A percentile compares a stretch with the other conserved stretches of the same genome.
phyloP scores from a whole-genome alignment of 2,329 filamentous ascomycete genomes.

The Parastagonospora avenae region DNA sequence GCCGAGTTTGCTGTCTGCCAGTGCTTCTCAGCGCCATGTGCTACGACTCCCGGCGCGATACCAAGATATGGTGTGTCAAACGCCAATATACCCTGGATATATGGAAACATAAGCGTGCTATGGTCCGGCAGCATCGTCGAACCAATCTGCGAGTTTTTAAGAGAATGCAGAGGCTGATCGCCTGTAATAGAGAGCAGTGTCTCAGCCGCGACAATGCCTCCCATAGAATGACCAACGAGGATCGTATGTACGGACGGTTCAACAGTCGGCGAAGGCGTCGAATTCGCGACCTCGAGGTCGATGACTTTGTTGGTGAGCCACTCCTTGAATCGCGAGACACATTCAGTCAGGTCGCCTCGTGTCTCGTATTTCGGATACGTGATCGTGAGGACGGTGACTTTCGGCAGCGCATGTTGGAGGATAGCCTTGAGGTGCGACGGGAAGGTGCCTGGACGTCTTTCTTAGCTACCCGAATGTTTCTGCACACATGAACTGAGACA shows the following conservation, averaged over 20 bases:
- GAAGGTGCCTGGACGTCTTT: constrained; percentile 57
- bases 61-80: constrained; percentile 94
- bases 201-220: constrained; percentile 92
- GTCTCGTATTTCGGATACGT: constrained; percentile 85
- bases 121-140: constrained; percentile 47
- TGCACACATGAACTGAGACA: not conserved
- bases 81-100: constrained; percentile 85
- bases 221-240: constrained; percentile 83
- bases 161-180: constrained; percentile 50
- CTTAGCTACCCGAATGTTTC: not conserved
- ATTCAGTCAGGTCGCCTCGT: constrained; percentile 73
- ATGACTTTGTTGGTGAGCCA: constrained; percentile 93
- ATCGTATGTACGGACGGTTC: constrained; percentile 84
- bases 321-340: constrained; percentile 74
- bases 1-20: constrained; percentile 76
- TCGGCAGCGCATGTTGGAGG: constrained; percentile 69
- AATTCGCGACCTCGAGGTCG: constrained; percentile 84
- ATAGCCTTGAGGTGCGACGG: constrained; percentile 72
- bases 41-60: constrained; percentile 80
- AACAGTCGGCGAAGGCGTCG: constrained; percentile 80
- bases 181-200: constrained; percentile 76
- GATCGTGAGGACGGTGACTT: constrained; percentile 68
- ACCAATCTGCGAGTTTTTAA: constrained; percentile 40
- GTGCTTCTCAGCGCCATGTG: constrained; percentile 83
- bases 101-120: constrained; percentile 85